These are phyloP conservation scores for Yamadazyma olivae DNA, from an alignment of 805 yeast genomes.

Conservation along the genomic window DNA sequence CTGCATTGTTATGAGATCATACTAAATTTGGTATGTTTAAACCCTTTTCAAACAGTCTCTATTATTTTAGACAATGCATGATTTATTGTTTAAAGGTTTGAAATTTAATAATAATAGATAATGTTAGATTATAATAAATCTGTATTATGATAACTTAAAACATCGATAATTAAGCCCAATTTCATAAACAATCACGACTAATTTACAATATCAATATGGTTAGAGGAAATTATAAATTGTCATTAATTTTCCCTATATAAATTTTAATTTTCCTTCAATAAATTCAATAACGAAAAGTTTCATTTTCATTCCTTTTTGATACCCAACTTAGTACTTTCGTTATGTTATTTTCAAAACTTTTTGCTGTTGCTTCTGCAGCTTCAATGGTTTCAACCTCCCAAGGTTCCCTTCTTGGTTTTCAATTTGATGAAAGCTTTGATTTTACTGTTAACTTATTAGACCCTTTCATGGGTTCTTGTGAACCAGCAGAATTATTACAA, in stretches of 20 bases:
- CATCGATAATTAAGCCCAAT: no score
- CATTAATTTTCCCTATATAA: not conserved
- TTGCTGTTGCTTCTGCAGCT: constrained; percentile 9
- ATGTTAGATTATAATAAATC: no score
- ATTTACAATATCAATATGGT: no score
- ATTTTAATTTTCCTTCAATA: not conserved
- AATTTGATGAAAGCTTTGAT: constrained; percentile 10
- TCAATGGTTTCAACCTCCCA: constrained; percentile 6
- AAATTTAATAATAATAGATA: no score
- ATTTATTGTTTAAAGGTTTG: no score
- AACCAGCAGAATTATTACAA: constrained; percentile 6
- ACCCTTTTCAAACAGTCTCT: no score
- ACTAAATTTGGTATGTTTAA: no score
- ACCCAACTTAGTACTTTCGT: not conserved
- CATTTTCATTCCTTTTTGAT: not conserved
- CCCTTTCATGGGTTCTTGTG: constrained; percentile 7
- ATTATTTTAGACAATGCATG: no score
- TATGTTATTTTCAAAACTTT: constrained; percentile 11
- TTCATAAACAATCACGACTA: no score
- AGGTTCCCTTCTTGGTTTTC: constrained; percentile 5
- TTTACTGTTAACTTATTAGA: constrained; percentile 4
- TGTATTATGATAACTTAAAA: no score
- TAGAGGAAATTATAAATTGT: constrained; percentile 1
- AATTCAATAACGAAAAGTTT: not conserved
- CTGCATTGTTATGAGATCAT: no score